A percentile compares a stretch with the other conserved stretches of the same genome.
These are phyloP conservation scores for Massarina eburnea DNA, from an alignment of 2,329 filamentous ascomycete genomes.

Conservation along the genomic window DNA sequence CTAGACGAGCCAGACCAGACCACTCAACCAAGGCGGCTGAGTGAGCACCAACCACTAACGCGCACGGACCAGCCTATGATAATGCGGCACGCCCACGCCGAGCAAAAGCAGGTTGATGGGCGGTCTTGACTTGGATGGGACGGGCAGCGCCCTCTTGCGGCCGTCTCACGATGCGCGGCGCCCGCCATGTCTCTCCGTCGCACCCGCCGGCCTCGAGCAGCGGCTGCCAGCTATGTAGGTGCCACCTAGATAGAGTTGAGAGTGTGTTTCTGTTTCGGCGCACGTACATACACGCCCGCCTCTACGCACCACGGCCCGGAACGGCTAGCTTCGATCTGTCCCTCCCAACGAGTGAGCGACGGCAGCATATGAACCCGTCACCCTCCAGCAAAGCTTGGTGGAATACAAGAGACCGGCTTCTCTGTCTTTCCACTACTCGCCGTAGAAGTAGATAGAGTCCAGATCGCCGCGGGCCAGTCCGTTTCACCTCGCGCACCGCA, in stretches of 20 bases:
- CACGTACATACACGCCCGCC: neutral
- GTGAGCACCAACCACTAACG: constrained; percentile 1
- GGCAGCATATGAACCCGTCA: too few relatives aligned
- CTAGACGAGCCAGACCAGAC: constrained; percentile 1
- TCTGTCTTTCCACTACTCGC: too few relatives aligned
- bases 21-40: constrained; percentile 3
- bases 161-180: neutral
- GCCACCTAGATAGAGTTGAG: neutral
- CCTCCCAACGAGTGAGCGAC: neutral
- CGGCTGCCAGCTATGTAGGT: neutral
- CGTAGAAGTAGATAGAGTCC: neutral
- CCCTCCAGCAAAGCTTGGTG: neutral
- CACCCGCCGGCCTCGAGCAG: neutral
- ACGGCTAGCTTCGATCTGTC: neutral
- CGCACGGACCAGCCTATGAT: neutral
- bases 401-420: too few relatives aligned
- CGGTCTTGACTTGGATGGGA: too few relatives aligned
- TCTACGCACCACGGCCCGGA: neutral
- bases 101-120: constrained; percentile 1
- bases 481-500: constrained; percentile 20
- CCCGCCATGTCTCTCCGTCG: neutral
- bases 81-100: too few relatives aligned
- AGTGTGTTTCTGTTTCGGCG: neutral
- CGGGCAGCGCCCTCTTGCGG: neutral
- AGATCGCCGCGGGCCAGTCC: constrained; percentile 1